Percentiles rank a stretch among this genome's conserved stretches.
phyloP scores from a whole-genome alignment of 225 moss, liverwort and hornwort species.

The Pseudisothecium myosuroides region DNA sequence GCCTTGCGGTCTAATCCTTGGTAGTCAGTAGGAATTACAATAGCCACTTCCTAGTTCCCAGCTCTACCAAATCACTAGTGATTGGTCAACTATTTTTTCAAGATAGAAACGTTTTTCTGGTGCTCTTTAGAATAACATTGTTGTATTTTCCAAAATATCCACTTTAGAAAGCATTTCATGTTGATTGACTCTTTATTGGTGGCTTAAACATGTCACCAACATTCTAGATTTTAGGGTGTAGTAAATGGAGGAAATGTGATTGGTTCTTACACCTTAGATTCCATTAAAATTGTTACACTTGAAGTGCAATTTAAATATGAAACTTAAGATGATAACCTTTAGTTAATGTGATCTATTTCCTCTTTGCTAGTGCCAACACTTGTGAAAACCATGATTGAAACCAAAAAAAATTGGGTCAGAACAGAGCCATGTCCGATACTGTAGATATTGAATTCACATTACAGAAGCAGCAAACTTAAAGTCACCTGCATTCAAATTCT shows the following conservation, averaged over 20 bases:
- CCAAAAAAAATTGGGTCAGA: background rate
- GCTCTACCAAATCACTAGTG: too few relatives aligned
- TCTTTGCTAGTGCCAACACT: background rate
- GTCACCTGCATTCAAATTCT: background rate
- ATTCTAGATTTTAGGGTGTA: too few relatives aligned
- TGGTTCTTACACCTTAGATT: background rate
- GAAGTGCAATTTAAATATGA: background rate
- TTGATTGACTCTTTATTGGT: too few relatives aligned
- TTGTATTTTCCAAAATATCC: too few relatives aligned
- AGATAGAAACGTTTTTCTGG: background rate
- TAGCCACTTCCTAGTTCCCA: background rate
- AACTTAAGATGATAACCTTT: background rate
- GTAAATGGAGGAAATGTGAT: background rate
- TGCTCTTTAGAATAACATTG: background rate
- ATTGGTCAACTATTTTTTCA: too few relatives aligned
- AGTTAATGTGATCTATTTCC: background rate
- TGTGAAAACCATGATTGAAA: background rate
- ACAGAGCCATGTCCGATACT: too few relatives aligned
- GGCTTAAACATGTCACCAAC: accelerated
- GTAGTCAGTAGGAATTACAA: background rate
- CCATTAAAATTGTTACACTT: background rate
- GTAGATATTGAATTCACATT: background rate
- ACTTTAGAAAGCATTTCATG: background rate
- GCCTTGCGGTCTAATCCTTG: background rate
- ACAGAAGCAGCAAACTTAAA: background rate